Evolutionary conservation across 352 stramenopile genomes (phyloP).

Genomic region (Peronosclerospora sorghi): DNA sequence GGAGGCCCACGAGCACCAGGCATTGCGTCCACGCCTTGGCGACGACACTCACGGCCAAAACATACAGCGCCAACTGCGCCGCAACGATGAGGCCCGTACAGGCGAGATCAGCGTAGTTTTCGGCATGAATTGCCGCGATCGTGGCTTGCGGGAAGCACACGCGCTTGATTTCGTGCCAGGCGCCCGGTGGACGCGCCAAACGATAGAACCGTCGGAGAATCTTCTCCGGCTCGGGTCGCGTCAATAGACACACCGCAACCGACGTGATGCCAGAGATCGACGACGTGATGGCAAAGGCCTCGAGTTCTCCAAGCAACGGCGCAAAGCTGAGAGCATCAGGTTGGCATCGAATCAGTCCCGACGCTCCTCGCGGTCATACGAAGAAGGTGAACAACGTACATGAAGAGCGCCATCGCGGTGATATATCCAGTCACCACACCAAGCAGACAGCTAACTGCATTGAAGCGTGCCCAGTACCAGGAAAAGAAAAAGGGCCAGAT

Average conservation of each 20-base stretch:
- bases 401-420: slow-evolving; percentile 44
- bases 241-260: slow-evolving; percentile 29
- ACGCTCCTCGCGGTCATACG: too few species aligned
- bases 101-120: slow-evolving; percentile 50
- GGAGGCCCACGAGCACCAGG: slow-evolving; percentile 25
- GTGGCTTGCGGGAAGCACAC: slow-evolving; percentile 48
- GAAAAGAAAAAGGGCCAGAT: slow-evolving; percentile 72
- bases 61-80: slow-evolving; percentile 49
- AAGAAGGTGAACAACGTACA: slow-evolving; percentile 27
- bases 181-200: slow-evolving; percentile 48
- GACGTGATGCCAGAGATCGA: slow-evolving; percentile 37
- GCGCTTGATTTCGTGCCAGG: slow-evolving; percentile 41
- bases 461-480: slow-evolving; percentile 77
- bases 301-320: slow-evolving; percentile 41
- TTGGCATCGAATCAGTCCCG: too few species aligned
- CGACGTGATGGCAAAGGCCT: slow-evolving; percentile 47
- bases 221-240: slow-evolving; percentile 32
- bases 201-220: slow-evolving; percentile 56
- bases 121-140: slow-evolving; percentile 39
- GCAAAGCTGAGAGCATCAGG: slow-evolving; percentile 25
- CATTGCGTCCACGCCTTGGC: slow-evolving; percentile 50
- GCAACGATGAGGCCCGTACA: slow-evolving; percentile 56
- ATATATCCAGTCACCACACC: slow-evolving; percentile 47
- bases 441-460: slow-evolving; percentile 44
- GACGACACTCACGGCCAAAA: slow-evolving; percentile 56